A percentile compares a stretch with the other conserved stretches of the same genome.
Conservation (phyloP, 306 rosid genomes). For the Argentina anserina region DNA sequence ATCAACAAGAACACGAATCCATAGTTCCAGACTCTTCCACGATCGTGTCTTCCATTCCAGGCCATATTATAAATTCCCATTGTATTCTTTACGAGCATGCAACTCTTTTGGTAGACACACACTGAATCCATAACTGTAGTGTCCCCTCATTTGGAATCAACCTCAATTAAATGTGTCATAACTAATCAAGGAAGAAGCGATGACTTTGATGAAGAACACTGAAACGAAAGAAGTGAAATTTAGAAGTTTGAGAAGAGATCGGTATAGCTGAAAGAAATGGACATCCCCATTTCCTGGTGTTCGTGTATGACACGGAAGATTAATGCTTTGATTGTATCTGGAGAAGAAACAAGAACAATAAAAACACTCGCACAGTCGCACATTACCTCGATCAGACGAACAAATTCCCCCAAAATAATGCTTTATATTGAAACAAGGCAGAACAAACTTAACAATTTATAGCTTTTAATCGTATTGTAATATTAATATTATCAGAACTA, state of each 20-base stretch:
- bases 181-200: not conserved
- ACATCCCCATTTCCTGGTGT: not conserved
- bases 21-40: not conserved
- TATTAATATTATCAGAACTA: not conserved
- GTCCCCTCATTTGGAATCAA: slow-evolving; percentile 4
- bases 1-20: not conserved
- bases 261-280: not conserved
- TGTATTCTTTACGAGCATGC: not conserved
- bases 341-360: not conserved
- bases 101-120: not conserved
- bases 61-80: not conserved
- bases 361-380: not conserved
- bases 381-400: too few relatives aligned
- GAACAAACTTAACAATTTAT: too few relatives aligned
- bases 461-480: not conserved
- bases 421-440: too few relatives aligned
- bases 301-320: not conserved
- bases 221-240: not conserved
- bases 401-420: too few relatives aligned
- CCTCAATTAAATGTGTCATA: not conserved
- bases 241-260: not conserved
- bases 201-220: not conserved
- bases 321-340: not conserved
- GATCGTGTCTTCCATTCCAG: not conserved
- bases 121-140: not conserved